These are phyloP conservation scores for Phyllachora maydis DNA, from an alignment of 2,329 filamentous ascomycete genomes.

Conservation along the genomic window DNA sequence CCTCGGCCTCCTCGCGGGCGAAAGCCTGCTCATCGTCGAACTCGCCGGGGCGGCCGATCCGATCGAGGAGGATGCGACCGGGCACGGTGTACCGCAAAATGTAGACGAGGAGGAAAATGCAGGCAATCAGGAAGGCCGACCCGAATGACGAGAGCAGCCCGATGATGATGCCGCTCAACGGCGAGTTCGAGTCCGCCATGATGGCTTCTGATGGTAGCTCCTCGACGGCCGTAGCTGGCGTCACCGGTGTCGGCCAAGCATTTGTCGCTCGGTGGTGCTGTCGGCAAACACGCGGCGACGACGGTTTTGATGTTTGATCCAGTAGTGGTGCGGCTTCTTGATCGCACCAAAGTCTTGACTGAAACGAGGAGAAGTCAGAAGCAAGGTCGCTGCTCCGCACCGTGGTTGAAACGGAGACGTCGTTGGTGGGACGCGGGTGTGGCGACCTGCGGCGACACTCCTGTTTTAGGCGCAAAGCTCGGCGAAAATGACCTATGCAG, in stretches of 20 bases:
- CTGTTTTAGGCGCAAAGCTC: too few relatives aligned
- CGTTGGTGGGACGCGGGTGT: too few relatives aligned
- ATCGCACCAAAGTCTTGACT: too few relatives aligned
- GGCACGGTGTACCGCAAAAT: slow-evolving; percentile 82
- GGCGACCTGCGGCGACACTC: too few relatives aligned
- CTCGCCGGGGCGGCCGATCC: slow-evolving; percentile 81
- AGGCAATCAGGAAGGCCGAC: slow-evolving; percentile 64
- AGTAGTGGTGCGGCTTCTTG: too few relatives aligned
- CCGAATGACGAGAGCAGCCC: slow-evolving; percentile 88
- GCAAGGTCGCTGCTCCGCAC: too few relatives aligned
- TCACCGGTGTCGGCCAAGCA: not conserved
- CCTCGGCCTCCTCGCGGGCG: slow-evolving; percentile 81
- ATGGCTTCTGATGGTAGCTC: not conserved
- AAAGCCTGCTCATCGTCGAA: slow-evolving; percentile 97
- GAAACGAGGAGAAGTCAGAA: too few relatives aligned
- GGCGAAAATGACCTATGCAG: too few relatives aligned
- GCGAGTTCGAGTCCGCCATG: slow-evolving; percentile 5
- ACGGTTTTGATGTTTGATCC: too few relatives aligned
- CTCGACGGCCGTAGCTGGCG: not conserved
- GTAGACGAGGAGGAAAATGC: slow-evolving; percentile 67
- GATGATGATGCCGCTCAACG: slow-evolving; percentile 65
- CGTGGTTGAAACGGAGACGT: too few relatives aligned
- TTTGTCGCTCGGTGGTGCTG: too few relatives aligned
- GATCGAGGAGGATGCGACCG: slow-evolving; percentile 81
- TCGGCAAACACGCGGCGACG: too few relatives aligned